Percentiles rank a stretch among this genome's conserved stretches.
phyloP scores from a whole-genome alignment of 805 yeast species.

The Kregervanrija fluxuum region DNA sequence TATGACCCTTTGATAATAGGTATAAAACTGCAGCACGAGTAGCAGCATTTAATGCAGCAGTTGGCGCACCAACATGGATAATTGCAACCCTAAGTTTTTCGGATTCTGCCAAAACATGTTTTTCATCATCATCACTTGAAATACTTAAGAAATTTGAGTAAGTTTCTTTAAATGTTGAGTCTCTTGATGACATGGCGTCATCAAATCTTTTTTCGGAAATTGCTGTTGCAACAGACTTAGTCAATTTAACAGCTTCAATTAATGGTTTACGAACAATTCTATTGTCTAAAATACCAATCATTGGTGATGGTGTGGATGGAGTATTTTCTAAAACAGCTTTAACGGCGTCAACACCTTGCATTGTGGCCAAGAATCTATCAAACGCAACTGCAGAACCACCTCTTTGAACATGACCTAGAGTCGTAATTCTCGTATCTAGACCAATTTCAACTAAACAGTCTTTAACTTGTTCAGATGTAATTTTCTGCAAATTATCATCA shows the following conservation, averaged over 20 bases:
- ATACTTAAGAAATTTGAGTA: slow-evolving; percentile 65
- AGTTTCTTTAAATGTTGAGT: slow-evolving; percentile 80
- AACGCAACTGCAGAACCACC: slow-evolving; percentile 98
- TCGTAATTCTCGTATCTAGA: slow-evolving; percentile 90
- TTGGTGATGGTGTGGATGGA: slow-evolving; percentile 89
- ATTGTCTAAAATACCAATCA: slow-evolving; percentile 86
- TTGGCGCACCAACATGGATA: slow-evolving; percentile 93
- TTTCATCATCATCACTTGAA: slow-evolving; percentile 59
- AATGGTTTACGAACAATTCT: slow-evolving; percentile 78
- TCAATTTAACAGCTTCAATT: slow-evolving; percentile 82
- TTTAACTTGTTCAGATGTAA: slow-evolving; percentile 73
- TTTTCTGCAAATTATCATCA: slow-evolving; percentile 71
- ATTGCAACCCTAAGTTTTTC: slow-evolving; percentile 71
- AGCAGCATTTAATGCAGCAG: slow-evolving; percentile 93
- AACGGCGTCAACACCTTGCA: slow-evolving; percentile 97
- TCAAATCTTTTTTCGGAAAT: slow-evolving; percentile 74
- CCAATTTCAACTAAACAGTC: slow-evolving; percentile 78
- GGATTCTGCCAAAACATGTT: slow-evolving; percentile 49
- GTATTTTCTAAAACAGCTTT: slow-evolving; percentile 84
- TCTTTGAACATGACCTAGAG: slow-evolving; percentile 95
- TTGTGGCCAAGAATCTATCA: slow-evolving; percentile 84
- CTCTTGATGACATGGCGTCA: slow-evolving; percentile 80
- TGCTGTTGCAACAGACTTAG: slow-evolving; percentile 87
- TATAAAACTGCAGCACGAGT: slow-evolving; percentile 85
- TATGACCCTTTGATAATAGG: slow-evolving; percentile 86